Evolutionary conservation across 2,329 filamentous ascomycete species (phyloP).

Genomic region (Neodidymelliopsis sp.): DNA sequence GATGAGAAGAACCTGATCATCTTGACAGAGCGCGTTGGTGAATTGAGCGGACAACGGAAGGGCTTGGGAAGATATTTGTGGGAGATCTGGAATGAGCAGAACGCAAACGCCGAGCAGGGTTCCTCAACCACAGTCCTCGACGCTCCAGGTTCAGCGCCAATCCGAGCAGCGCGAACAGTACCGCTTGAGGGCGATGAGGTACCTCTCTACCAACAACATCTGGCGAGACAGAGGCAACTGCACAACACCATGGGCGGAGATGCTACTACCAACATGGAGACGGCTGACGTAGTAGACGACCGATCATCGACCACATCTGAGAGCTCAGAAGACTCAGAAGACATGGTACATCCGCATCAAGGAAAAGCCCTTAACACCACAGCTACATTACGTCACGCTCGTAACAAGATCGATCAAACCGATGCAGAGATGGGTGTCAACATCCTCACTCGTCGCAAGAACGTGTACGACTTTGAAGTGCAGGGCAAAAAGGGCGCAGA

Average conservation of each 20-base stretch:
- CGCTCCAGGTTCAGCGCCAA: slow-evolving; percentile 61
- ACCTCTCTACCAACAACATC: slow-evolving; percentile 85
- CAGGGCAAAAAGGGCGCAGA: slow-evolving; percentile 91
- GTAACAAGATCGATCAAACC: slow-evolving; percentile 78
- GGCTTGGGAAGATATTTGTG: slow-evolving; percentile 76
- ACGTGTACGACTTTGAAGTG: slow-evolving; percentile 92
- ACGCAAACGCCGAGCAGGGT: slow-evolving; percentile 32
- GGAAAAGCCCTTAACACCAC: slow-evolving; percentile 91
- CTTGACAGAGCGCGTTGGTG: slow-evolving; percentile 75
- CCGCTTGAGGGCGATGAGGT: slow-evolving; percentile 79
- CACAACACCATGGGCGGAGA: slow-evolving; percentile 80
- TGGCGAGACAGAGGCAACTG: slow-evolving; percentile 85
- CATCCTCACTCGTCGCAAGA: slow-evolving; percentile 85
- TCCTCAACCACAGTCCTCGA: slow-evolving; percentile 66
- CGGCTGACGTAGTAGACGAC: slow-evolving; percentile 79
- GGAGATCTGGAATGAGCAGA: slow-evolving; percentile 58
- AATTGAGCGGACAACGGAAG: slow-evolving; percentile 44
- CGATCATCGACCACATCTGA: slow-evolving; percentile 86
- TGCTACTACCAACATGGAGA: slow-evolving; percentile 69
- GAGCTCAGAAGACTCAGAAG: slow-evolving; percentile 86
- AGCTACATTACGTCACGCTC: slow-evolving; percentile 81
- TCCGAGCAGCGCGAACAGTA: slow-evolving; percentile 58
- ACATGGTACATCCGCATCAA: slow-evolving; percentile 72
- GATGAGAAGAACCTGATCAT: slow-evolving; percentile 85
- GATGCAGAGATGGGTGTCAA: slow-evolving; percentile 94